phyloP scores from a whole-genome alignment of 345 rosid genomes.

The Boechera divaricarpa region DNA sequence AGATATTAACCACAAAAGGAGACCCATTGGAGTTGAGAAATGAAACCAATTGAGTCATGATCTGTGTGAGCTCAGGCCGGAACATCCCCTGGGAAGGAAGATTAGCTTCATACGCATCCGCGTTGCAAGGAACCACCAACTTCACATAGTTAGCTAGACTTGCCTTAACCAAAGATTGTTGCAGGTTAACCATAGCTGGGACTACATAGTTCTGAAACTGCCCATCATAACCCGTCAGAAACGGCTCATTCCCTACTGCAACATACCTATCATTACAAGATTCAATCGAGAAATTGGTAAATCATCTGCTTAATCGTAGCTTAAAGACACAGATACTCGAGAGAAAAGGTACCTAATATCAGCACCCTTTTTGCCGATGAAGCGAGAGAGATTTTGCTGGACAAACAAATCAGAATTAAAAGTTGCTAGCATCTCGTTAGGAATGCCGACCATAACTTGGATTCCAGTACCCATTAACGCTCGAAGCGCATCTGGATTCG shows the following conservation, averaged over 20 bases:
- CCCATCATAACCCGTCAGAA: slow-evolving; percentile 70
- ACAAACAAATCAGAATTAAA: slow-evolving; percentile 78
- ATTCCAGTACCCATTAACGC: slow-evolving; percentile 81
- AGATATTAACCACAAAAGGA: slow-evolving; percentile 89
- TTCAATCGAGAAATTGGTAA: not conserved
- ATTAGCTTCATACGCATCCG: slow-evolving; percentile 85
- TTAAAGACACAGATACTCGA: not conserved
- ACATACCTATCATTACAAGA: slow-evolving; percentile 64
- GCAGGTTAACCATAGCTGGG: slow-evolving; percentile 83
- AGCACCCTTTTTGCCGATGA: slow-evolving; percentile 74
- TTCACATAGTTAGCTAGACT: slow-evolving; percentile 85
- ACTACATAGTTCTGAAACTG: slow-evolving; percentile 75
- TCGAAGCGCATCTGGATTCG: slow-evolving; percentile 65
- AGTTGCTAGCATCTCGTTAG: slow-evolving; percentile 73
- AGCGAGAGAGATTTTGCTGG: slow-evolving; percentile 76
- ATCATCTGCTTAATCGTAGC: not conserved
- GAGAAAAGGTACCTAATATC: slow-evolving; percentile 65
- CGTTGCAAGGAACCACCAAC: slow-evolving; percentile 95
- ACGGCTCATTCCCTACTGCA: slow-evolving; percentile 97
- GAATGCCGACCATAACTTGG: slow-evolving; percentile 88
- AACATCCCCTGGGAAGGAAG: slow-evolving; percentile 93
- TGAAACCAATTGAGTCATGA: slow-evolving; percentile 79
- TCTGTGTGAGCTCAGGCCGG: slow-evolving; percentile 82
- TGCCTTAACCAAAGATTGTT: slow-evolving; percentile 76
- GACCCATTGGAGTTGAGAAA: slow-evolving; percentile 90